Conservation (phyloP, 2,329 filamentous ascomycete genomes). For the Fusarium oxysporum region DNA sequence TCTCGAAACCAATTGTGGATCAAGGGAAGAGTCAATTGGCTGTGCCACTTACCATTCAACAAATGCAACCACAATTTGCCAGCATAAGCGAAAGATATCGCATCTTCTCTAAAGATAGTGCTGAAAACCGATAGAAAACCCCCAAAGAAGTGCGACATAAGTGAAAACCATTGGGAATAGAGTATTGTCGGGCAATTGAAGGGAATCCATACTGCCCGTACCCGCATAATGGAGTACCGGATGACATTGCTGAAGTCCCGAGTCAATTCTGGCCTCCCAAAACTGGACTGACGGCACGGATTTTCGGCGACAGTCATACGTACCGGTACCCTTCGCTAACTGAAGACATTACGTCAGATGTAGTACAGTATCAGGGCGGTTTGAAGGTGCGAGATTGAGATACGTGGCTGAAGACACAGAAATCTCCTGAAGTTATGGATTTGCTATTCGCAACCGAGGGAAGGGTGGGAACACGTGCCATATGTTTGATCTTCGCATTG, state of each 20-base stretch:
- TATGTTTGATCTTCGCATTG: constrained; percentile 2
- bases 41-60: background rate
- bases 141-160: background rate
- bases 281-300: background rate
- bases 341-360: background rate
- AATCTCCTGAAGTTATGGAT: background rate
- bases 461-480: constrained; percentile 7
- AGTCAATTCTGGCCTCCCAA: background rate
- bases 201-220: background rate
- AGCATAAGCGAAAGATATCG: background rate
- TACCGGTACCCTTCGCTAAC: background rate
- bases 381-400: background rate
- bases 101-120: background rate
- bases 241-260: background rate
- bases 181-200: background rate
- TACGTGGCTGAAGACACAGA: background rate
- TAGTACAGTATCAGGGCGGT: background rate
- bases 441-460: background rate
- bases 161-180: background rate
- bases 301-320: background rate
- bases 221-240: background rate
- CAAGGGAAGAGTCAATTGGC: background rate
- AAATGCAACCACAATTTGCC: background rate
- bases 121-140: background rate
- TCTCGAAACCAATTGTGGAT: constrained; percentile 22